Percentiles rank a stretch among this genome's conserved stretches.
Evolutionary conservation across 441 rosid species (phyloP).

Genomic region (Populus hybrid): DNA sequence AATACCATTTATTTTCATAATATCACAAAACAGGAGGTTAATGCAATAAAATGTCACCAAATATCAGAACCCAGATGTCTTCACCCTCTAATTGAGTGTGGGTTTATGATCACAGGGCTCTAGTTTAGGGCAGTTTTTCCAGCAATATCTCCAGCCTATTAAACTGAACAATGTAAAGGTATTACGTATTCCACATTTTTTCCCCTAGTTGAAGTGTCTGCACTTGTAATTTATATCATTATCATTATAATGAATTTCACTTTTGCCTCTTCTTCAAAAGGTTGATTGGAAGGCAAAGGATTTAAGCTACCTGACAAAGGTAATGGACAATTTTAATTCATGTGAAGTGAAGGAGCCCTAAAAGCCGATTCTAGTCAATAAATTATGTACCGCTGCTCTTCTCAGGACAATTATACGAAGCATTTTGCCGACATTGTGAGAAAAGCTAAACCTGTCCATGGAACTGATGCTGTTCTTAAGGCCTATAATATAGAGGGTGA

Average conservation of each 20-base stretch:
- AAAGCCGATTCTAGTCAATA: background rate
- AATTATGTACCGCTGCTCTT: constrained; percentile 21
- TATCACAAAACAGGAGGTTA: background rate
- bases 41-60: background rate
- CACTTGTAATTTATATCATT: constrained; percentile 8
- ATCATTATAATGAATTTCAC: constrained; percentile 7
- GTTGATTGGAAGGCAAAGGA: constrained; percentile 89
- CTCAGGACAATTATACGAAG: constrained; percentile 61
- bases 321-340: constrained; percentile 26
- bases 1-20: background rate
- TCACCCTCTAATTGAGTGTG: background rate
- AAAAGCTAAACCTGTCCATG: constrained; percentile 63
- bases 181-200: constrained; percentile 10
- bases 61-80: background rate
- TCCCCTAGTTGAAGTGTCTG: constrained; percentile 8
- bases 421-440: constrained; percentile 60
- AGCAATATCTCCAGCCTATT: constrained; percentile 79
- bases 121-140: constrained; percentile 93
- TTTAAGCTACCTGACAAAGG: constrained; percentile 87
- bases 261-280: constrained; percentile 33
- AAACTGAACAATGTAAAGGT: constrained; percentile 88
- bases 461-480: constrained; percentile 63
- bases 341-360: constrained; percentile 8
- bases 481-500: constrained; percentile 62
- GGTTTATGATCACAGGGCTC: constrained; percentile 65